Percentiles rank a stretch among this genome's conserved stretches.
These are phyloP conservation scores for Mortierella sp. DNA, from an alignment of 371 early-diverging fungal species.

Conservation along the genomic window DNA sequence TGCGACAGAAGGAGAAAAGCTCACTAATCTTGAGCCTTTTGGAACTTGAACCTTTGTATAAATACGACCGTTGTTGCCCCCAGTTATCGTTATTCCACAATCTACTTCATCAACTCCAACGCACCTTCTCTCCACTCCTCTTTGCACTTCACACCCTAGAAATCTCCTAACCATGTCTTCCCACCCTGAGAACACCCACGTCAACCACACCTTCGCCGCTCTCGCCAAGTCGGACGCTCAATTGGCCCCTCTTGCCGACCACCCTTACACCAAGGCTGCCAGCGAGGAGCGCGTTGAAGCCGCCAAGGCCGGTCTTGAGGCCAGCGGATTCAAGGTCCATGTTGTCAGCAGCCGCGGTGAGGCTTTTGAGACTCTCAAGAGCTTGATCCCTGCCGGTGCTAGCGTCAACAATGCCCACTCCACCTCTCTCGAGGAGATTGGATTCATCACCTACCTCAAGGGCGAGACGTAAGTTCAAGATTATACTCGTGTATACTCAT, in stretches of 20 bases:
- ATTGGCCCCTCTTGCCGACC: slow-evolving; percentile 39
- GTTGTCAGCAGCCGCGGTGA: slow-evolving; percentile 38
- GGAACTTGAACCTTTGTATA: neutral
- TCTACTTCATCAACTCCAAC: neutral
- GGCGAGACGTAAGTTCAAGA: slow-evolving; percentile 34
- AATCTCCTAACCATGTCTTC: slow-evolving; percentile 13
- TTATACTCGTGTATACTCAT: neutral
- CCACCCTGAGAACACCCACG: slow-evolving; percentile 56
- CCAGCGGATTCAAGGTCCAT: slow-evolving; percentile 45
- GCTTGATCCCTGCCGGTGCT: slow-evolving; percentile 52
- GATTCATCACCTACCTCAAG: slow-evolving; percentile 60
- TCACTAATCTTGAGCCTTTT: neutral
- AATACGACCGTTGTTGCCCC: neutral
- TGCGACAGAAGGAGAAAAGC: neutral
- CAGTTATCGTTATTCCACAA: neutral
- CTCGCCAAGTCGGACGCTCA: slow-evolving; percentile 51
- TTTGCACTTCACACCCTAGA: neutral
- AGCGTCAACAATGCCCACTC: slow-evolving; percentile 59
- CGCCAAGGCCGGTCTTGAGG: slow-evolving; percentile 56
- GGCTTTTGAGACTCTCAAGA: slow-evolving; percentile 57
- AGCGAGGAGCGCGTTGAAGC: slow-evolving; percentile 44
- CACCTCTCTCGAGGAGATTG: slow-evolving; percentile 60
- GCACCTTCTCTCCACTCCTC: neutral
- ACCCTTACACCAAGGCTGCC: slow-evolving; percentile 43
- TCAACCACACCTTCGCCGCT: slow-evolving; percentile 53